Evolutionary conservation across 73 alveolate genomes (phyloP).

Genomic region (Paramecium octaurelia): DNA sequence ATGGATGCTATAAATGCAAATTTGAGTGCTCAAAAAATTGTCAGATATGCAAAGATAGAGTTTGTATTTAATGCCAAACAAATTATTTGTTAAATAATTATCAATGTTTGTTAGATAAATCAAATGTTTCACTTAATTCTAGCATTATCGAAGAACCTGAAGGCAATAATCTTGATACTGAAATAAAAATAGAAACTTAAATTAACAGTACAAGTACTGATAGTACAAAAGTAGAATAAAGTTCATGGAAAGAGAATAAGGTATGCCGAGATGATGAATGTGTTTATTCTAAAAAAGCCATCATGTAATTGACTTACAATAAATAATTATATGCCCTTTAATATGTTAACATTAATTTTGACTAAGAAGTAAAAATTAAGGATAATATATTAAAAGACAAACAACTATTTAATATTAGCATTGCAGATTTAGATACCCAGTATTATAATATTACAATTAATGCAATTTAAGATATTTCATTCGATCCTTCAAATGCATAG

Average conservation of each 20-base stretch:
- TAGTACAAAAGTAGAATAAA: not conserved
- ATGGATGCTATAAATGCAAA: conserved; percentile 15
- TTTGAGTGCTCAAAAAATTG: not conserved
- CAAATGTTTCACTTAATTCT: not conserved
- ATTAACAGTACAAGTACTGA: not conserved
- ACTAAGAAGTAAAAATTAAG: not conserved
- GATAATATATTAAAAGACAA: not conserved
- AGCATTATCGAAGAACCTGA: not conserved
- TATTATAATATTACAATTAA: not conserved
- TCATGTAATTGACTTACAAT: not conserved
- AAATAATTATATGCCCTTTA: not conserved
- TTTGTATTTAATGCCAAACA: not conserved
- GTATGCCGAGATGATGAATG: not conserved
- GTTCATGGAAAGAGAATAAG: not conserved
- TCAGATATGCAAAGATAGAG: not conserved
- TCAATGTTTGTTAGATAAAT: not conserved
- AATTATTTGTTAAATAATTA: not conserved
- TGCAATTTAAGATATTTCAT: not conserved
- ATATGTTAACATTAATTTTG: not conserved
- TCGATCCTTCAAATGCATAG: not conserved
- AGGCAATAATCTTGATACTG: too few species aligned
- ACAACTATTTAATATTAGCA: not conserved
- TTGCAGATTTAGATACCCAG: not conserved
- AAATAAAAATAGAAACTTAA: too few species aligned
- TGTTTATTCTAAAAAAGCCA: not conserved